A percentile compares a stretch with the other conserved stretches of the same genome.
phyloP scores from a whole-genome alignment of 768 basidiomycete species.

The Ramaria sp. region DNA sequence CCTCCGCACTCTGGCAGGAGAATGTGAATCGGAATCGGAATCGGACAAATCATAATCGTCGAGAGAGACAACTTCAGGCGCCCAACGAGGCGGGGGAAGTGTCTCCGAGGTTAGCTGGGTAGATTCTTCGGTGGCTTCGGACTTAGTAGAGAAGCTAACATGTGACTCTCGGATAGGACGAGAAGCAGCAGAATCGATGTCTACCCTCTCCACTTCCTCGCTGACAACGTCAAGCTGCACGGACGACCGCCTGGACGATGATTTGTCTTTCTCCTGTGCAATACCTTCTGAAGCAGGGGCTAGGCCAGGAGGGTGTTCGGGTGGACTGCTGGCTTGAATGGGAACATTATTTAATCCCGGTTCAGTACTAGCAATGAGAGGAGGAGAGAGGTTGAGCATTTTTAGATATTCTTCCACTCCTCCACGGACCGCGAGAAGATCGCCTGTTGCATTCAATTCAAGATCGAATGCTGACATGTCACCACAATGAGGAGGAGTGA shows the following conservation, averaged over 20 bases:
- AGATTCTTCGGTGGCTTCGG: neutral
- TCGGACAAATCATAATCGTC: constrained; percentile 78
- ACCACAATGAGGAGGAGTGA: constrained; percentile 15
- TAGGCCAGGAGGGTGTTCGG: neutral
- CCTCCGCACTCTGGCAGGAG: constrained; percentile 45
- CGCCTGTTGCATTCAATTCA: constrained; percentile 46
- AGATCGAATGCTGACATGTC: constrained; percentile 64
- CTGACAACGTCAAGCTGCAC: neutral
- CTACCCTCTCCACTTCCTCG: neutral
- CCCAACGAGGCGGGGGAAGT: constrained; percentile 24
- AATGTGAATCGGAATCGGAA: constrained; percentile 40
- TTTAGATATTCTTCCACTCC: constrained; percentile 59
- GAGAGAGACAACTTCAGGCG: constrained; percentile 65
- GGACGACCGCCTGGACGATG: neutral
- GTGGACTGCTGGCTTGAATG: neutral
- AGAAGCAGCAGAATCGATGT: neutral
- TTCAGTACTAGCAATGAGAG: constrained; percentile 5
- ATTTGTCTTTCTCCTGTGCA: neutral
- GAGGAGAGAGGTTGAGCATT: constrained; percentile 31
- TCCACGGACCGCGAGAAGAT: constrained; percentile 48
- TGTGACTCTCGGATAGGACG: neutral
- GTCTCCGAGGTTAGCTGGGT: neutral
- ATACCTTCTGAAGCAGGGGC: neutral
- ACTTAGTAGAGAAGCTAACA: neutral
- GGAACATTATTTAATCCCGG: neutral